A percentile compares a stretch with the other conserved stretches of the same genome.
These are phyloP conservation scores for Ophiostoma australiae DNA, from an alignment of 2,329 filamentous ascomycete genomes.

Conservation along the genomic window DNA sequence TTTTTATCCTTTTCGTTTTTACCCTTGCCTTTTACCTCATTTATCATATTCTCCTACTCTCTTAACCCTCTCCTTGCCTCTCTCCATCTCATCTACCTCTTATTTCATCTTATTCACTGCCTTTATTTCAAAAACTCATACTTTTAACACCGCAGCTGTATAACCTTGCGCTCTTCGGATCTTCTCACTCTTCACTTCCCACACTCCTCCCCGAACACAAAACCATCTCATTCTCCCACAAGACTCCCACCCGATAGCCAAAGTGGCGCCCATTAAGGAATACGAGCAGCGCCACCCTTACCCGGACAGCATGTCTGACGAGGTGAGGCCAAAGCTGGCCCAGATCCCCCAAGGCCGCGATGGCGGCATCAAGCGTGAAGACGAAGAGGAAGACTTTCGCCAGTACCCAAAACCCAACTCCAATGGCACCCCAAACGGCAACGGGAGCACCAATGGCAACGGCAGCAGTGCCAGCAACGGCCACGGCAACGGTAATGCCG, in stretches of 20 bases:
- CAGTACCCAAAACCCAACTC: constrained; percentile 21
- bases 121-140: not conserved
- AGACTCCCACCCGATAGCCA: constrained; percentile 12
- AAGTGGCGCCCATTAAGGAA: constrained; percentile 27
- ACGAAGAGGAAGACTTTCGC: constrained; percentile 26
- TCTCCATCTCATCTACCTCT: not conserved
- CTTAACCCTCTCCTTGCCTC: not conserved
- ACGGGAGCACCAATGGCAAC: not conserved
- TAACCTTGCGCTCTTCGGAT: not conserved
- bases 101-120: too few species aligned
- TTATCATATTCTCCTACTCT: not conserved
- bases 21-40: constrained; percentile 2
- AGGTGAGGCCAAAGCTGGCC: constrained; percentile 24
- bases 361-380: constrained; percentile 22
- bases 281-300: constrained; percentile 17
- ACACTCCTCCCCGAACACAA: not conserved
- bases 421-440: constrained; percentile 2
- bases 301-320: constrained; percentile 27
- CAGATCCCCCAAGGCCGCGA: constrained; percentile 26
- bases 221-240: not conserved
- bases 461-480: not conserved
- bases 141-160: not conserved
- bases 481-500: constrained; percentile 19
- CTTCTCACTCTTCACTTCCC: not conserved
- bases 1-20: not conserved